phyloP scores from a whole-genome alignment of 768 basidiomycete species.

The Boletus patriciae region DNA sequence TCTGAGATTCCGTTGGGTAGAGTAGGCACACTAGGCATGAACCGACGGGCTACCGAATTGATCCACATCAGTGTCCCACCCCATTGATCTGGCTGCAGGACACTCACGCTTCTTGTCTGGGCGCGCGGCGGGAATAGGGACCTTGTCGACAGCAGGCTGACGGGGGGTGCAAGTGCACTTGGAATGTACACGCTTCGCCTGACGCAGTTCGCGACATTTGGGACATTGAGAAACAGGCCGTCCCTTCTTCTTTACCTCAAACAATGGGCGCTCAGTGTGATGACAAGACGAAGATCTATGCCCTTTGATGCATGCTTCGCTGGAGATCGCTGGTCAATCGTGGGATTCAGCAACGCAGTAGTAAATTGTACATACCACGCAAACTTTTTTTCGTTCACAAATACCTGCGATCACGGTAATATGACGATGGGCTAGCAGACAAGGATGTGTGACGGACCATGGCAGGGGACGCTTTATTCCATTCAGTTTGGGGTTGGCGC shows the following conservation, averaged over 20 bases:
- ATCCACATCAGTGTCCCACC: slow-evolving; percentile 19
- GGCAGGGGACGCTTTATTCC: slow-evolving; percentile 2
- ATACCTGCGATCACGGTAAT: slow-evolving; percentile 47
- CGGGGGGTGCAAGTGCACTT: slow-evolving; percentile 70
- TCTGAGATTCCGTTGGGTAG: slow-evolving; percentile 75
- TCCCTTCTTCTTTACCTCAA: slow-evolving; percentile 92
- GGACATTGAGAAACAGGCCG: slow-evolving; percentile 89
- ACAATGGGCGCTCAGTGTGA: slow-evolving; percentile 86
- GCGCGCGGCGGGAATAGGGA: slow-evolving; percentile 34
- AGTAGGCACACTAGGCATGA: slow-evolving; percentile 68
- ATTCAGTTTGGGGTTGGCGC: slow-evolving; percentile 6
- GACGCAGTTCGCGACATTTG: slow-evolving; percentile 78
- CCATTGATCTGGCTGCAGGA: background rate
- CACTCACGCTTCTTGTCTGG: slow-evolving; percentile 36
- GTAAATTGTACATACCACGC: slow-evolving; percentile 58
- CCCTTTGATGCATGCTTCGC: slow-evolving; percentile 93
- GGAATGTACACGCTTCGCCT: slow-evolving; percentile 77
- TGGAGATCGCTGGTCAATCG: slow-evolving; percentile 32
- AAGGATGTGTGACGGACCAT: slow-evolving; percentile 22
- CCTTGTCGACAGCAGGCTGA: slow-evolving; percentile 29
- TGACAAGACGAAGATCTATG: slow-evolving; percentile 88
- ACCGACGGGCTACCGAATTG: slow-evolving; percentile 54
- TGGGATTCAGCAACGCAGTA: background rate
- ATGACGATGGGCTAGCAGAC: background rate
- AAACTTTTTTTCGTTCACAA: slow-evolving; percentile 69